Base-by-base conservation (phyloP, 352 stramenopile species). In the Pythium aristosporum region DNA sequence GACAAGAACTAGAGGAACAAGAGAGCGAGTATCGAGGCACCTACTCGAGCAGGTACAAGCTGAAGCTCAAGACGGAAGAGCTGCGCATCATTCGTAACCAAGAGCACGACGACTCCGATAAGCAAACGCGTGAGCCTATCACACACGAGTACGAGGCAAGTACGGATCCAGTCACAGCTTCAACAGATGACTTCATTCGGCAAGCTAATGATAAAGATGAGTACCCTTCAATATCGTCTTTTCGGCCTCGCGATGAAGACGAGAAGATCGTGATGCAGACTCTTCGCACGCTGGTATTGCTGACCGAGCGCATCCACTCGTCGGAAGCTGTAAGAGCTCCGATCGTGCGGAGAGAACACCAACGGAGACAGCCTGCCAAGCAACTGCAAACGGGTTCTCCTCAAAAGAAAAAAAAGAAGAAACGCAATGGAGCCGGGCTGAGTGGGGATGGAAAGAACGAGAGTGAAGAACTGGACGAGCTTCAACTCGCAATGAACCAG, bases 1-100 rank as follows among this genome's bases (percentile, higher is more conserved):
- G 80, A 9, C 67, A 67, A 25, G 65, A 77, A 18, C 56, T 74
- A 2, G 82, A 91, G 48, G 73, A 87, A 37, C 32, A 42, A 21
- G 82, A 91, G 57, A 85, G 74, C 13, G 47, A 76, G 0, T 77
- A 71, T 41, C 75, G 78, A 12, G 71, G 55, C 37, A 61, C 67
- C 1, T 88, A 82, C 68, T 18, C 73, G 5, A 76, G 54, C 23
- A 23, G 68, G 8, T 72, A 63, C 5, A 68, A 71, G 0, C 32
- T 82, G 30, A 71, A 72, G 13, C 25, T 78, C n/a, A 88, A 88
- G 60, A 61, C 73, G 20, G 76, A 86, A 53, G 74, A 91, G 41
- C 50, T 85, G 2, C 68, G 67, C 20, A 32, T 81, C 2, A 62
- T 73, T 49, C 32, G 21, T 36, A 30, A 65, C 11, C 52, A 65